A percentile compares a stretch with the other conserved stretches of the same genome.
Conservation (phyloP, 306 rosid species). For the Glycine tomentella region DNA sequence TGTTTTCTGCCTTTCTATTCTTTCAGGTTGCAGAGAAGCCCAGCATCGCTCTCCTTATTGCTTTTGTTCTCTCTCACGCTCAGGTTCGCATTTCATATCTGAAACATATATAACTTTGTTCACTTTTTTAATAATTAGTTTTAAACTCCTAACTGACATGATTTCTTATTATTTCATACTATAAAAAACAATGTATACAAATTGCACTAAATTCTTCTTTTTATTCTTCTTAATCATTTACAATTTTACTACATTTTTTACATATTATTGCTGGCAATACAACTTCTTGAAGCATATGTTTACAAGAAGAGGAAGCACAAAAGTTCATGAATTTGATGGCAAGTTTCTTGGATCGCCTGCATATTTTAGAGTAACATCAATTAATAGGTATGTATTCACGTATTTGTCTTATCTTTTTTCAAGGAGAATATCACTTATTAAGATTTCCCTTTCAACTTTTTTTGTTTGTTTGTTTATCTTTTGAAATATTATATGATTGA, state of each 20-base stretch:
- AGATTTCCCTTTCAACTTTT: conserved; percentile 15
- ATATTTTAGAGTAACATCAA: conserved; percentile 84
- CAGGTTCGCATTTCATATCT: conserved; percentile 43
- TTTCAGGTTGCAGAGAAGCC: too few relatives aligned
- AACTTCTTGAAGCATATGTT: conserved; percentile 63
- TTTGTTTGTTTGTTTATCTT: neutral
- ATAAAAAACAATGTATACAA: too few relatives aligned
- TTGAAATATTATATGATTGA: conserved; percentile 13
- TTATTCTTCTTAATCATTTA: neutral
- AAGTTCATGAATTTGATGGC: conserved; percentile 86
- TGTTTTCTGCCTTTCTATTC: neutral
- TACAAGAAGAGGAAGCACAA: conserved; percentile 90
- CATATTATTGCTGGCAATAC: conserved; percentile 12
- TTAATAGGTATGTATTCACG: conserved; percentile 95
- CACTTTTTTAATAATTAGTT: too few relatives aligned
- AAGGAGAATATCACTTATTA: conserved; percentile 16
- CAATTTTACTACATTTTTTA: neutral
- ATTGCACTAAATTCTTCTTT: neutral
- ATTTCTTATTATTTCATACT: too few relatives aligned
- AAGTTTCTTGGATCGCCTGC: conserved; percentile 65
- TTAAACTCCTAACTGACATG: too few relatives aligned
- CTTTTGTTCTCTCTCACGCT: conserved; percentile 76
- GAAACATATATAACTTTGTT: too few relatives aligned
- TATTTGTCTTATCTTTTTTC: conserved; percentile 49
- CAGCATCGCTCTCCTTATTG: too few relatives aligned